Evolutionary conservation across 306 rosid genomes (phyloP).

Genomic region (Prinsepia uniflora): DNA sequence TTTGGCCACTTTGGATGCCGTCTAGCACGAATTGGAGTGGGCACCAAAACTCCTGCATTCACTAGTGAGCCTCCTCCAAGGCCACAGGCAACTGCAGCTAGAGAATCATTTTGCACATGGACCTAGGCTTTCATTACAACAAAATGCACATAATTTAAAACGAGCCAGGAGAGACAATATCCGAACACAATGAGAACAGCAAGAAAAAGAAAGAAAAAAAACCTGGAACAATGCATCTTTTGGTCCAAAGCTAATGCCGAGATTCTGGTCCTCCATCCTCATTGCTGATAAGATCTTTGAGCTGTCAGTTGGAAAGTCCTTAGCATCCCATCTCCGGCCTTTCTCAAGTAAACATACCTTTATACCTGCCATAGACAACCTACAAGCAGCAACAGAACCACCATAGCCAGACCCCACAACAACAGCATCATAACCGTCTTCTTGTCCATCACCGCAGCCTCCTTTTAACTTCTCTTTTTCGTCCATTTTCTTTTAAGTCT

Average conservation of each 20-base stretch:
- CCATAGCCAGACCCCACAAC: constrained; percentile 40
- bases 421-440: constrained; percentile 28
- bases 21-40: constrained; percentile 29
- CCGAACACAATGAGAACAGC: neutral
- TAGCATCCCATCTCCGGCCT: constrained; percentile 35
- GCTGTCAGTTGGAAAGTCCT: constrained; percentile 34
- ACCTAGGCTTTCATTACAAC: constrained; percentile 8
- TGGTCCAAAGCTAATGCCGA: constrained; percentile 36
- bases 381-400: constrained; percentile 37
- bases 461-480: neutral
- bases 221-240: constrained; percentile 40
- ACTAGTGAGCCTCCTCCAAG: constrained; percentile 40
- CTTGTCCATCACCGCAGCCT: constrained; percentile 19
- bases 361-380: constrained; percentile 33
- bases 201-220: constrained; percentile 12
- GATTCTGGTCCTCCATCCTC: constrained; percentile 28
- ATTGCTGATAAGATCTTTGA: constrained; percentile 20
- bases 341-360: constrained; percentile 29
- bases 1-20: constrained; percentile 38
- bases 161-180: neutral
- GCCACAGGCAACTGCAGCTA: constrained; percentile 36
- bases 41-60: constrained; percentile 39
- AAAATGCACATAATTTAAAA: neutral
- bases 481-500: constrained; percentile 8
- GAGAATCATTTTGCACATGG: constrained; percentile 27